These are phyloP conservation scores for Hypoxylon sp. DNA, from an alignment of 2,329 filamentous ascomycete genomes.

Conservation along the genomic window DNA sequence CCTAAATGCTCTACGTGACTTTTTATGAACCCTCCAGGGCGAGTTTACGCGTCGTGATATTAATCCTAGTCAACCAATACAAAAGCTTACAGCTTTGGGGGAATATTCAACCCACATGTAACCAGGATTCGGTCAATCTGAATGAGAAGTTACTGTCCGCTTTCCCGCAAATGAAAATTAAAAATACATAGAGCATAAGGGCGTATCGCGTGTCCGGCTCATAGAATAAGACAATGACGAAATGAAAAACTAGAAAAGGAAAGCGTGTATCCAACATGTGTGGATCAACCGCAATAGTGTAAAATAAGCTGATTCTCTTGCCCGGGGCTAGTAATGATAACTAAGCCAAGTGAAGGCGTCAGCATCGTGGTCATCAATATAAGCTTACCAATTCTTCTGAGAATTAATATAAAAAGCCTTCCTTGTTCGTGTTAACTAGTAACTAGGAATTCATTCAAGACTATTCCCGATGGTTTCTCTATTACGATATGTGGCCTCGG, in stretches of 20 bases:
- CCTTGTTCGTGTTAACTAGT: neutral
- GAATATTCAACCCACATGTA: too few species aligned
- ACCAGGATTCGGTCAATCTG: too few species aligned
- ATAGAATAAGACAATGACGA: neutral
- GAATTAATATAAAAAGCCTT: neutral
- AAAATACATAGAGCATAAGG: neutral
- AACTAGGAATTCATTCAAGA: neutral
- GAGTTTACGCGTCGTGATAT: too few species aligned
- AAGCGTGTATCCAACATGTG: neutral
- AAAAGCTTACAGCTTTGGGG: too few species aligned
- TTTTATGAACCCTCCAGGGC: too few species aligned
- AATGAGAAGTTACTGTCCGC: neutral
- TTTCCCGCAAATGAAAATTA: neutral
- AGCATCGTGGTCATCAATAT: neutral
- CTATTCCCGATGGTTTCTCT: conserved; percentile 1
- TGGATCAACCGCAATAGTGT: neutral
- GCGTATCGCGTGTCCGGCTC: neutral
- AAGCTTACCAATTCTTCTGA: neutral
- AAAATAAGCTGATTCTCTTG: conserved; percentile 25
- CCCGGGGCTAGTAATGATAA: neutral
- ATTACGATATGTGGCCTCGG: neutral
- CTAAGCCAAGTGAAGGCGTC: neutral
- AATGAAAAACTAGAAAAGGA: neutral
- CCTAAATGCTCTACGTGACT: too few species aligned
- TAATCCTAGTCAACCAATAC: too few species aligned